phyloP scores from a whole-genome alignment of 805 yeast genomes.

The Yamadazyma nakazawae region DNA sequence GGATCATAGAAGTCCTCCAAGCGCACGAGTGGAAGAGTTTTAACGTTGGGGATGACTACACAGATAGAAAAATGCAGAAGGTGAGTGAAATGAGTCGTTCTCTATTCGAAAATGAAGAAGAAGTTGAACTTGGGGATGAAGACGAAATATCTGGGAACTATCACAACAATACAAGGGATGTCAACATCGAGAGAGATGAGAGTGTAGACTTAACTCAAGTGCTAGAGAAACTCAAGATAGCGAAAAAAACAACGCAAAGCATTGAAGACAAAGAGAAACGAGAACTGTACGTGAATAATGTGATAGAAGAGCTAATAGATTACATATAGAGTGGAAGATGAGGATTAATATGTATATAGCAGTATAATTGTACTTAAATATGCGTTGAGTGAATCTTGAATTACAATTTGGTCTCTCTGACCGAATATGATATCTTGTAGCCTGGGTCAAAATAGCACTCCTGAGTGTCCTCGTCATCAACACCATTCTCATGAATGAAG shows the following conservation, averaged over 20 bases:
- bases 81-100: conserved; percentile 24
- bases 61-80: conserved; percentile 19
- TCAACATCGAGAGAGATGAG: background rate
- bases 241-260: conserved; percentile 23
- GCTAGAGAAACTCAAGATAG: conserved; percentile 31
- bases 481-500: conserved; percentile 80
- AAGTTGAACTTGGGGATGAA: conserved; percentile 7
- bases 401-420: conserved; percentile 15
- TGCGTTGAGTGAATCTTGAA: too few relatives aligned
- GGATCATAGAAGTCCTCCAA: conserved; percentile 47
- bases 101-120: conserved; percentile 16
- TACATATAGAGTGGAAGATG: conserved; percentile 20
- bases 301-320: conserved; percentile 39
- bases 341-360: too few relatives aligned
- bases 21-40: conserved; percentile 45
- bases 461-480: conserved; percentile 74
- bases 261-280: conserved; percentile 21
- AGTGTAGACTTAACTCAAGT: conserved; percentile 27
- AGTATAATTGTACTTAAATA: too few relatives aligned
- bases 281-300: conserved; percentile 29
- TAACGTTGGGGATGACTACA: conserved; percentile 17
- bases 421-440: conserved; percentile 29
- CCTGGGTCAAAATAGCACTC: conserved; percentile 73
- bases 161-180: background rate
- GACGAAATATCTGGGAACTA: background rate